These are phyloP conservation scores for Didymella keratinophila DNA, from an alignment of 2,329 filamentous ascomycete genomes.

Conservation along the genomic window DNA sequence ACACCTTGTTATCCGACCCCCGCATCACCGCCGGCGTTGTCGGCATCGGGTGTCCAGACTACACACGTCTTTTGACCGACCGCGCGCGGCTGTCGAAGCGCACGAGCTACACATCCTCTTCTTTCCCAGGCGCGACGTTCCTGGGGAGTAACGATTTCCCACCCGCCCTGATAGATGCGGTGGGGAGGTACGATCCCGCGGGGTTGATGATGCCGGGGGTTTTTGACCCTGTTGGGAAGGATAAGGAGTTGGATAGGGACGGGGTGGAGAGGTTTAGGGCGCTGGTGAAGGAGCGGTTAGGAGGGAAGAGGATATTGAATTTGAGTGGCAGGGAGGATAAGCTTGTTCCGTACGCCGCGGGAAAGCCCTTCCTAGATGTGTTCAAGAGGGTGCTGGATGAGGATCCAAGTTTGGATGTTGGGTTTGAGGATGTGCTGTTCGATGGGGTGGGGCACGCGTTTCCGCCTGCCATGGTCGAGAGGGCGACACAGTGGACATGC, in stretches of 20 bases:
- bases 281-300: slow-evolving; percentile 57
- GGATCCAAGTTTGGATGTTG: slow-evolving; percentile 58
- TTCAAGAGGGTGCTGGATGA: slow-evolving; percentile 66
- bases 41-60: slow-evolving; percentile 91
- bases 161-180: slow-evolving; percentile 66
- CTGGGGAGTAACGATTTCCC: slow-evolving; percentile 83
- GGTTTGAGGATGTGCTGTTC: slow-evolving; percentile 72
- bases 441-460: slow-evolving; percentile 75
- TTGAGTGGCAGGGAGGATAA: slow-evolving; percentile 71
- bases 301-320: slow-evolving; percentile 46
- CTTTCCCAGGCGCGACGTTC: slow-evolving; percentile 68
- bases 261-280: slow-evolving; percentile 34
- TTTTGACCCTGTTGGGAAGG: slow-evolving; percentile 29
- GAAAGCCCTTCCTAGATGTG: slow-evolving; percentile 67
- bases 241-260: no score
- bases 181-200: slow-evolving; percentile 76
- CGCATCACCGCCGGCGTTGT: slow-evolving; percentile 80
- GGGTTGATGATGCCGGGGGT: slow-evolving; percentile 67
- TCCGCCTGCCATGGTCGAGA: slow-evolving; percentile 69
- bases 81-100: slow-evolving; percentile 77
- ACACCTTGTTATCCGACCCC: slow-evolving; percentile 78
- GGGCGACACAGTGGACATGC: slow-evolving; percentile 70
- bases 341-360: slow-evolving; percentile 72
- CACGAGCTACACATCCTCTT: slow-evolving; percentile 64
- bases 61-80: slow-evolving; percentile 78